These are phyloP conservation scores for Candida ipomoeae DNA, from an alignment of 805 yeast genomes.

Conservation along the genomic window DNA sequence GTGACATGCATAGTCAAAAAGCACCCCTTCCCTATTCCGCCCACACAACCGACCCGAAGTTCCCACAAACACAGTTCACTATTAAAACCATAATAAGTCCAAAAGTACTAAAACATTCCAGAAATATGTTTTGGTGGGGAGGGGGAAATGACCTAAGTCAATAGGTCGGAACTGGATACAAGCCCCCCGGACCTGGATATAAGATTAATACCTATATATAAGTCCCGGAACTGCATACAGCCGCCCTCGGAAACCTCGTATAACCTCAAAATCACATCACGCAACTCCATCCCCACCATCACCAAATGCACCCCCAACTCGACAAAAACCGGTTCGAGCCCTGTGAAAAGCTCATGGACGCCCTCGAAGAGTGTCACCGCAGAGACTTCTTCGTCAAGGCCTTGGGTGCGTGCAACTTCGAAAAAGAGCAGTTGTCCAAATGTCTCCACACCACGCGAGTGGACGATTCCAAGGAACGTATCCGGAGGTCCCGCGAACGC, in stretches of 20 bases:
- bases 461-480: conserved; percentile 55
- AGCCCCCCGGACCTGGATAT: too few relatives aligned
- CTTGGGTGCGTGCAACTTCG: conserved; percentile 79
- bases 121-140: background rate
- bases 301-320: conserved; percentile 42
- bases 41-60: too few relatives aligned
- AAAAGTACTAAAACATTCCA: too few relatives aligned
- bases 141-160: background rate
- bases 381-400: conserved; percentile 63
- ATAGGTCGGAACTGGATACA: background rate
- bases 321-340: conserved; percentile 43
- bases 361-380: conserved; percentile 84
- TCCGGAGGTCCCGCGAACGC: conserved; percentile 50
- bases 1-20: too few relatives aligned
- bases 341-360: conserved; percentile 79
- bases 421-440: conserved; percentile 70
- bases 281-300: background rate
- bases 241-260: too few relatives aligned
- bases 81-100: too few relatives aligned
- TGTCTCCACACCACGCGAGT: conserved; percentile 80
- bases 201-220: too few relatives aligned
- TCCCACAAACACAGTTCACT: too few relatives aligned
- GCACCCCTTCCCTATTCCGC: too few relatives aligned
- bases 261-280: background rate
- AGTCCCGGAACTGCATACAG: background rate